These are phyloP conservation scores for Diaporthe aspalathi DNA, from an alignment of 2,329 filamentous ascomycete genomes.

Conservation along the genomic window DNA sequence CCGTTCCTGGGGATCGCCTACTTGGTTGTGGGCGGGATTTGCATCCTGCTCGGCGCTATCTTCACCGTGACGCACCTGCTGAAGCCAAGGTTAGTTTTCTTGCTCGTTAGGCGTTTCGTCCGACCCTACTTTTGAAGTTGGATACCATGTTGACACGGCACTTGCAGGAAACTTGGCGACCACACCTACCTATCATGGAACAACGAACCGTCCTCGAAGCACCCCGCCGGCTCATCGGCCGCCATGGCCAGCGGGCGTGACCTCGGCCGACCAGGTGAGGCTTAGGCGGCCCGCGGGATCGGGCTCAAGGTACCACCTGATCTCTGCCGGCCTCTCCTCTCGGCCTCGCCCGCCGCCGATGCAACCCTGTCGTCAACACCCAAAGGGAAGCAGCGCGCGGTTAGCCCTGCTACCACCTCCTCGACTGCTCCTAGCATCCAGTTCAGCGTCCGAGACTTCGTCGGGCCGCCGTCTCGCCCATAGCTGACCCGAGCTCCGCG, in stretches of 20 bases:
- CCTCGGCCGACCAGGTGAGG: conserved; percentile 47
- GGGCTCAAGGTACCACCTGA: conserved; percentile 28
- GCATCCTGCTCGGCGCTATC: conserved; percentile 85
- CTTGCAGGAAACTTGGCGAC: conserved; percentile 90
- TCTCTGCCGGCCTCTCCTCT: conserved; percentile 34
- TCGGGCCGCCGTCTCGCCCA: conserved; percentile 7
- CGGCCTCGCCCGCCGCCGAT: conserved; percentile 22
- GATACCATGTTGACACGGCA: conserved; percentile 29
- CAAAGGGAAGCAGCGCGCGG: conserved; percentile 25
- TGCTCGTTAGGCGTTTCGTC: background rate
- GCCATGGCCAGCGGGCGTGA: conserved; percentile 69
- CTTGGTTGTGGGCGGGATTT: conserved; percentile 91
- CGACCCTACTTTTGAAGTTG: too few relatives aligned
- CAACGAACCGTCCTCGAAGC: conserved; percentile 60
- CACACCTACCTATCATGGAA: conserved; percentile 99
- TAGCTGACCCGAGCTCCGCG: conserved; percentile 5
- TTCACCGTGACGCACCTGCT: conserved; percentile 94
- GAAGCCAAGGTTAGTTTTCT: conserved; percentile 78
- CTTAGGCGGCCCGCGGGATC: conserved; percentile 36
- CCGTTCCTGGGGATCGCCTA: conserved; percentile 97
- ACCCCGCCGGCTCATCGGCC: conserved; percentile 54
- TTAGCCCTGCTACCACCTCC: conserved; percentile 19
- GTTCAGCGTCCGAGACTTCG: conserved; percentile 27
- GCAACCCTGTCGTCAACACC: background rate
- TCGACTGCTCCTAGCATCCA: conserved; percentile 25